Conservation (phyloP, 202 grass and related monocot genomes). For the Bolboschoenoplectus hybrid region DNA sequence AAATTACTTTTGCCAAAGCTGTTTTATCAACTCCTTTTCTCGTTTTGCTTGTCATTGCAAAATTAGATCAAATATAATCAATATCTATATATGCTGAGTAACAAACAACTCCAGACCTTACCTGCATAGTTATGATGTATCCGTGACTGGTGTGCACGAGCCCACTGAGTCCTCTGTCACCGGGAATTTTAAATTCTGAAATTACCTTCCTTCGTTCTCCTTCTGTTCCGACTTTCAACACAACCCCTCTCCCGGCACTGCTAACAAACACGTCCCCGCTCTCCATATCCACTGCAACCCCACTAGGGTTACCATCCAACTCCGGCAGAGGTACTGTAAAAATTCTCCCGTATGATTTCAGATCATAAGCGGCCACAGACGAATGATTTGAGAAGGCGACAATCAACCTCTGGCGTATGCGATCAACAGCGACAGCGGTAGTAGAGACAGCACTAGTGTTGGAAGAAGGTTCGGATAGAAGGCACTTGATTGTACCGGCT, state of each 20-base stretch:
- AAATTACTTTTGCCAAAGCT: too few species aligned
- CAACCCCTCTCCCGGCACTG: constrained; percentile 38
- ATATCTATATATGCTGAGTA: too few species aligned
- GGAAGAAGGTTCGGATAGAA: constrained; percentile 42
- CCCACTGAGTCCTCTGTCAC: constrained; percentile 50
- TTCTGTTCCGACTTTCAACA: constrained; percentile 49
- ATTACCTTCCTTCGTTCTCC: constrained; percentile 42
- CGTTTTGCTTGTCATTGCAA: too few species aligned
- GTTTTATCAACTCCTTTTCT: too few species aligned
- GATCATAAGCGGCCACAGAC: constrained; percentile 58
- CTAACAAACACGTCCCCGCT: constrained; percentile 60
- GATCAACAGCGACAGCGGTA: constrained; percentile 46
- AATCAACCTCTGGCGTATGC: constrained; percentile 61
- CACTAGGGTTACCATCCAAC: constrained; percentile 34
- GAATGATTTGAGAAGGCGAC: constrained; percentile 46
- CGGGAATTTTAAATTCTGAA: constrained; percentile 47
- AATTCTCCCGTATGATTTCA: constrained; percentile 58
- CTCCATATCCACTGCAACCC: constrained; percentile 58
- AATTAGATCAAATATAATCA: too few species aligned
- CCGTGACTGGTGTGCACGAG: constrained; percentile 55
- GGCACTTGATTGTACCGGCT: constrained; percentile 53
- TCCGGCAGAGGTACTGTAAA: constrained; percentile 51
- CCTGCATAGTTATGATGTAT: constrained; percentile 53
- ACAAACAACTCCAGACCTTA: not conserved
- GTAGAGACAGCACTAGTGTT: not conserved